Conservation (phyloP, 768 basidiomycete species). For the Leccinum broughii region DNA sequence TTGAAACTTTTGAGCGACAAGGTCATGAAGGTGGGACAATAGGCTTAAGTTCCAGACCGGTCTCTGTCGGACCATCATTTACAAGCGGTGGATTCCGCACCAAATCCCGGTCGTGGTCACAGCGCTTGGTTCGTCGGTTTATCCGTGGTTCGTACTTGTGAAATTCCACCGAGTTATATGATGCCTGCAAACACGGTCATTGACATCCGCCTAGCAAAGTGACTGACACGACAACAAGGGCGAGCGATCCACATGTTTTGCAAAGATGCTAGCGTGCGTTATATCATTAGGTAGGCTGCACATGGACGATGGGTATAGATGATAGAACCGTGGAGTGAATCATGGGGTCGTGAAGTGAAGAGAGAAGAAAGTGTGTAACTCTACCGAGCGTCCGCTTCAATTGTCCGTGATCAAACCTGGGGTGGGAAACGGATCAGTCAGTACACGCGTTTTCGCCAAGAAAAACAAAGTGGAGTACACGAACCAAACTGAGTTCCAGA, state of each 20-base stretch:
- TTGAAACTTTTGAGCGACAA: neutral
- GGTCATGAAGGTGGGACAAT: neutral
- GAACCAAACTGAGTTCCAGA: conserved; percentile 89
- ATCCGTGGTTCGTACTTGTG: neutral
- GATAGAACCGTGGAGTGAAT: conserved; percentile 19
- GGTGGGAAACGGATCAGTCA: conserved; percentile 11
- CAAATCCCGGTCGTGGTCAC: neutral
- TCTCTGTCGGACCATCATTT: neutral
- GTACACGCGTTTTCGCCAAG: neutral
- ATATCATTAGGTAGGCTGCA: conserved; percentile 30
- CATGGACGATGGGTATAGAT: conserved; percentile 30
- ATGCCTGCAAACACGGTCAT: neutral
- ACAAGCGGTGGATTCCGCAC: too few species aligned
- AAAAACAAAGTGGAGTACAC: conserved; percentile 18
- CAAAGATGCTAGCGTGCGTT: conserved; percentile 29
- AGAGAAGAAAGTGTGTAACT: conserved; percentile 8
- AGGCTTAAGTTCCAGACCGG: neutral
- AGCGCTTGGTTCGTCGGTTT: neutral
- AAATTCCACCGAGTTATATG: neutral
- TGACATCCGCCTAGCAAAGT: neutral
- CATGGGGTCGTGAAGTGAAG: conserved; percentile 20
- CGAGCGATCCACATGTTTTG: conserved; percentile 10
- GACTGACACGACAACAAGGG: neutral
- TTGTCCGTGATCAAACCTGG: conserved; percentile 20
- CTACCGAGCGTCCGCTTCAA: conserved; percentile 4